phyloP scores from a whole-genome alignment of 2,329 filamentous ascomycete species.

The Colletotrichum costaricense region DNA sequence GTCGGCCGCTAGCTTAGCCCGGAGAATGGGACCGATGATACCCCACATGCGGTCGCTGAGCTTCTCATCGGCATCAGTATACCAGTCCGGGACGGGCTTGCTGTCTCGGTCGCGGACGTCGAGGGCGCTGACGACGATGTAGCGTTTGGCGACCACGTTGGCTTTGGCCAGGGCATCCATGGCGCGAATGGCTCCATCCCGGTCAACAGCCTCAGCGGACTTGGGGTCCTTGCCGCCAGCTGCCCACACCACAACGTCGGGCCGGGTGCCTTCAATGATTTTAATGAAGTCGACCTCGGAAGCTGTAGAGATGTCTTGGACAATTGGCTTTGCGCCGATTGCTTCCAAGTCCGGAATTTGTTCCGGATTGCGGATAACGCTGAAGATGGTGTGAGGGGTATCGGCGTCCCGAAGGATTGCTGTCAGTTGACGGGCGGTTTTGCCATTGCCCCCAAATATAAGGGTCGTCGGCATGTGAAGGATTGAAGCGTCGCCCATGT shows the following conservation, averaged over 20 bases:
- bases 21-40: slow-evolving; percentile 51
- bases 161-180: slow-evolving; percentile 56
- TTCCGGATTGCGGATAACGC: slow-evolving; percentile 43
- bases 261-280: slow-evolving; percentile 47
- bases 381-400: slow-evolving; percentile 40
- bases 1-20: slow-evolving; percentile 56
- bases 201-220: slow-evolving; percentile 56
- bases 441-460: slow-evolving; percentile 43
- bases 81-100: slow-evolving; percentile 54
- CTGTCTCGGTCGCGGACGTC: slow-evolving; percentile 53
- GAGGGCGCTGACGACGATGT: slow-evolving; percentile 57
- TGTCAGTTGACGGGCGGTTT: slow-evolving; percentile 40
- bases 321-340: slow-evolving; percentile 54
- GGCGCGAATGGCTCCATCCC: slow-evolving; percentile 55
- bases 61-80: slow-evolving; percentile 50
- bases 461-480: slow-evolving; percentile 39
- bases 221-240: slow-evolving; percentile 48
- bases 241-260: slow-evolving; percentile 47
- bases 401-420: slow-evolving; percentile 33
- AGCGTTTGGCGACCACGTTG: slow-evolving; percentile 50
- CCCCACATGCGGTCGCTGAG: slow-evolving; percentile 50
- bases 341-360: slow-evolving; percentile 48
- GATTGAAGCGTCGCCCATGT: slow-evolving; percentile 36
- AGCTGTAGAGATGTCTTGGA: slow-evolving; percentile 54
- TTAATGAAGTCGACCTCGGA: slow-evolving; percentile 49